Percentiles rank a stretch among this genome's conserved stretches.
Evolutionary conservation across 768 basidiomycete genomes (phyloP).

Genomic region (Chlorophyllum brunneum): DNA sequence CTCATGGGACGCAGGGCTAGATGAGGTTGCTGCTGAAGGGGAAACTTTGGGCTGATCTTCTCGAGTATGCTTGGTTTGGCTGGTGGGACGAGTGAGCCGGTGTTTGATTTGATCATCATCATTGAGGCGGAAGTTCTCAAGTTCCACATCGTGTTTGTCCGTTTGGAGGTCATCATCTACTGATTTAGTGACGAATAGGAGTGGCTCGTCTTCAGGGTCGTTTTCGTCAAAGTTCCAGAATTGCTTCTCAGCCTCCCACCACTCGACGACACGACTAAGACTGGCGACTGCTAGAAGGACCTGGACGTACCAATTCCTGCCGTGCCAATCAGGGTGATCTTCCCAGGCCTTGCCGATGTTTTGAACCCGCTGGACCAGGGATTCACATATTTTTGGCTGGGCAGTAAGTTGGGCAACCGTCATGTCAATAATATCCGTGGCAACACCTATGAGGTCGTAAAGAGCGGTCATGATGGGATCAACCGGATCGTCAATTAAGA

Average conservation of each 20-base stretch:
- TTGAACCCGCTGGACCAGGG: conserved; percentile 88
- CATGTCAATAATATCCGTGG: conserved; percentile 92
- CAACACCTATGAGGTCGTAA: conserved; percentile 89
- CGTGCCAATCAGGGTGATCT: conserved; percentile 97
- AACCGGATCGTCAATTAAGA: conserved; percentile 79
- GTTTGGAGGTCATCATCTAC: conserved; percentile 50
- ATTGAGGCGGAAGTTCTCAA: conserved; percentile 45
- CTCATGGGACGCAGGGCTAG: conserved; percentile 30
- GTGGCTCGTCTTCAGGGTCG: conserved; percentile 85
- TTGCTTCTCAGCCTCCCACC: conserved; percentile 99
- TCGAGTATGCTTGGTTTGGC: conserved; percentile 49
- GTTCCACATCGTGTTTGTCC: conserved; percentile 36
- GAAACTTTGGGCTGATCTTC: conserved; percentile 53
- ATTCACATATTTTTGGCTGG: conserved; percentile 79
- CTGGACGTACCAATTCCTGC: conserved; percentile 97
- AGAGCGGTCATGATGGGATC: conserved; percentile 89
- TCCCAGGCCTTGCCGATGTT: conserved; percentile 94
- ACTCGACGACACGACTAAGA: conserved; percentile 94
- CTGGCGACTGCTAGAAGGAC: conserved; percentile 93
- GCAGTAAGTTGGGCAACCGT: conserved; percentile 81
- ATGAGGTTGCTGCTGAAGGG: conserved; percentile 27
- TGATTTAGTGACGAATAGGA: conserved; percentile 92
- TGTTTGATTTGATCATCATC: conserved; percentile 51
- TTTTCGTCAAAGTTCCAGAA: conserved; percentile 99
- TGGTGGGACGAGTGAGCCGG: conserved; percentile 45